Percentiles rank a stretch among this genome's conserved stretches.
These are phyloP conservation scores for Dryadomyces quercivorus DNA, from an alignment of 2,329 filamentous ascomycete species.

Conservation along the genomic window DNA sequence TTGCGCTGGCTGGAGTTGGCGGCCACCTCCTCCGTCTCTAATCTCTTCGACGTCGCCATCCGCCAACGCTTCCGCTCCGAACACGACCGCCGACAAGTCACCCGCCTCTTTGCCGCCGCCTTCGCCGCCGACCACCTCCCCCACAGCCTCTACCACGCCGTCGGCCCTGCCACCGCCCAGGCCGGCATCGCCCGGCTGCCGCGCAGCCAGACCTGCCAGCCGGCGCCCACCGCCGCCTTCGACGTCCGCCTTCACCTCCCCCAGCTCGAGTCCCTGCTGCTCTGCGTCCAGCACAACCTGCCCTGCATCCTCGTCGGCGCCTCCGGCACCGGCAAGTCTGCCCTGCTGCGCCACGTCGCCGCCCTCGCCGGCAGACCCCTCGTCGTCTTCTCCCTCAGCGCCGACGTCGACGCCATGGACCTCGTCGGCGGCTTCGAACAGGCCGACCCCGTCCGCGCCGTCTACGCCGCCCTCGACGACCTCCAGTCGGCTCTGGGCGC, in stretches of 20 bases:
- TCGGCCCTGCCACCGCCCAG: conserved; percentile 56
- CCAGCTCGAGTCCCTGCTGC: conserved; percentile 73
- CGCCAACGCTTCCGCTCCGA: conserved; percentile 73
- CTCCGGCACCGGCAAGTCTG: conserved; percentile 78
- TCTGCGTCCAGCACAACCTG: conserved; percentile 76
- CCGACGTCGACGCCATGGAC: conserved; percentile 94
- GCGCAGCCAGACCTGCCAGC: conserved; percentile 44
- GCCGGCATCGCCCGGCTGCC: conserved; percentile 63
- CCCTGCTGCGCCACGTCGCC: conserved; percentile 69
- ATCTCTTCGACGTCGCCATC: conserved; percentile 75
- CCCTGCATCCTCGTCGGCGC: conserved; percentile 81
- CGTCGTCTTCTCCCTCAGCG: conserved; percentile 78
- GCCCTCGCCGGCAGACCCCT: conserved; percentile 63
- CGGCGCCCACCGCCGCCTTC: conserved; percentile 30
- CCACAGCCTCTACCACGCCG: conserved; percentile 60
- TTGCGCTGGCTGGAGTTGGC: conserved; percentile 71
- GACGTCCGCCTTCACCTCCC: conserved; percentile 45
- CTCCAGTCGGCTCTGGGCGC: conserved; percentile 29
- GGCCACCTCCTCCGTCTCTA: conserved; percentile 54
- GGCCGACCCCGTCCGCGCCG: conserved; percentile 65
- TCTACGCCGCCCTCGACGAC: conserved; percentile 44
- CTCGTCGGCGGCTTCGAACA: conserved; percentile 96
- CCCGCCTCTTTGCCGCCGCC: conserved; percentile 51
- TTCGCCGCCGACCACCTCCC: conserved; percentile 41
- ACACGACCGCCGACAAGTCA: conserved; percentile 54